Base-by-base conservation (phyloP, 2,329 filamentous ascomycete species). In the Aspergillus awamori region DNA sequence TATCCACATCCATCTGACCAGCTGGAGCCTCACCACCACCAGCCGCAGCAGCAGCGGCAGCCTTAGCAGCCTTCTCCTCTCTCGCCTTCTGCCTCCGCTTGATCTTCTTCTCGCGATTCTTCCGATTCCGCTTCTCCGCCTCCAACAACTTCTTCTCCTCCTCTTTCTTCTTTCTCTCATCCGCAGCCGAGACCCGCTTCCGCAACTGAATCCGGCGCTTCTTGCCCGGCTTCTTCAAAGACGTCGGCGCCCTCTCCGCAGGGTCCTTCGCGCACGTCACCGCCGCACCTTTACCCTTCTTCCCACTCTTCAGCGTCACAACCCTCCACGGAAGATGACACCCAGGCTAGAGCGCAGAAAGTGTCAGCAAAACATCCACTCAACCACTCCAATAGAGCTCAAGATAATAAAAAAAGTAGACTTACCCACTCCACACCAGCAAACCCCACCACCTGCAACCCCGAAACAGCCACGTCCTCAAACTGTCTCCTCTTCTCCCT, bases 281-380 rank as follows among this genome's bases (percentile, higher is more conserved):
- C 11, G 70, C 60, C 17, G 39, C 15, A 24, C 43, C 39, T 13
- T 74, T 76, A 8, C 71, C 72, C 57, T 47, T 76, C 68, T 59
- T 71, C 68, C 11, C 71, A 62, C 22, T 45, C 54, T 77, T 76
- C 13, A 79, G 64, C 54, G 71, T 75, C 28, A 74, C 72, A 4
- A 79, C 72, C 20, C 76, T 74, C 77, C 77, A 79, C 4, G 77
- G 74, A 2, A 79, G 67, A 65, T 77, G 65, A 39, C 76, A 79
- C 15, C 77, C 77, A 13, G 77, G 76, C 76, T 79, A 52, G 2
- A 26, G 4, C 3, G 13, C 2, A 53, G 8, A 8, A 22, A 63
- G 28, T 63, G 63, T 57, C 7, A 59, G 33, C 22, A 30, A 24
- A 58, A 53, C 13, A n/a, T 38, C 10, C 2, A 26, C 20, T 20